These are phyloP conservation scores for Pyronema omphalodes DNA, from an alignment of 495 filamentous ascomycete species.

Conservation along the genomic window DNA sequence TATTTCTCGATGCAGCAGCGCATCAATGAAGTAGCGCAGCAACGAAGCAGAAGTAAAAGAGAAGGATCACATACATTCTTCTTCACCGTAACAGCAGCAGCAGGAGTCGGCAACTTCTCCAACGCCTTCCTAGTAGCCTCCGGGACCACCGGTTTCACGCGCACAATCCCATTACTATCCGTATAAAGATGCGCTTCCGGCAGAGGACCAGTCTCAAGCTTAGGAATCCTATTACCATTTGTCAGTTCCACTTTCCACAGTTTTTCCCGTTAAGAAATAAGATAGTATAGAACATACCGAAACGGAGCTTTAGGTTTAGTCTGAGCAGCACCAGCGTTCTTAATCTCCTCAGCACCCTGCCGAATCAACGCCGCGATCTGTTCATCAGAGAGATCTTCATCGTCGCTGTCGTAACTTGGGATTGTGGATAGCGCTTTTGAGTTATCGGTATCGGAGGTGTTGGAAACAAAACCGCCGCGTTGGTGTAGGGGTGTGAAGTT, in stretches of 20 bases:
- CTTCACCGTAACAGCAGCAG: not conserved
- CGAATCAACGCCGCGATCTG: conserved; percentile 43
- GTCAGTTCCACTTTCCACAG: not conserved
- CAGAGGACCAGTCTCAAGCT: not conserved
- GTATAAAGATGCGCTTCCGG: not conserved
- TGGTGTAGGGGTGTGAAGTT: no score
- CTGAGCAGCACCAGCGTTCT: not conserved
- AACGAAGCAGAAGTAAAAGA: not conserved
- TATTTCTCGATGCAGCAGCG: no score
- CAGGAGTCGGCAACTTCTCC: not conserved
- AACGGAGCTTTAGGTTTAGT: not conserved
- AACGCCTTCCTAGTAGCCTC: not conserved
- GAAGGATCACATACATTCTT: not conserved
- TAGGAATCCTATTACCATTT: no score
- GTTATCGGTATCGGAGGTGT: no score
- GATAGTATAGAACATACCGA: not conserved
- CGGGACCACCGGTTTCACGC: conserved; percentile 4
- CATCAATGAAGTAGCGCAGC: not conserved
- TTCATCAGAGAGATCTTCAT: conserved; percentile 39
- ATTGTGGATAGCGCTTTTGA: no score
- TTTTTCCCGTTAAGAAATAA: conserved; percentile 1
- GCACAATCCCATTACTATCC: not conserved
- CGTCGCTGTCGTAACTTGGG: conserved; percentile 19
- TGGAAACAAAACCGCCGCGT: no score
- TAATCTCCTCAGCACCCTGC: conserved; percentile 44